These are phyloP conservation scores for Phaeosphaeria sp. DNA, from an alignment of 2,329 filamentous ascomycete species.

Conservation along the genomic window DNA sequence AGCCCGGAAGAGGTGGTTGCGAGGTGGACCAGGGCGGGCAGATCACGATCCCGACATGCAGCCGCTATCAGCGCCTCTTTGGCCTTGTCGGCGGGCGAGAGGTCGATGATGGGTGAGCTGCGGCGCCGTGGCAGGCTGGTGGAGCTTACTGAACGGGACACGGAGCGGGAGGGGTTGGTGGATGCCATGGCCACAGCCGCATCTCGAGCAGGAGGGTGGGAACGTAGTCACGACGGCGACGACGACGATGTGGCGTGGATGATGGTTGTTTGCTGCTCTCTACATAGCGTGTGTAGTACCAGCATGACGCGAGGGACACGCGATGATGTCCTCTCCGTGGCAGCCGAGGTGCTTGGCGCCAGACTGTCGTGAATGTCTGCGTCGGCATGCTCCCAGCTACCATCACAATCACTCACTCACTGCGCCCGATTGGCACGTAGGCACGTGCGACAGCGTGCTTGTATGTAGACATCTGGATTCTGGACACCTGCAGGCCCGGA, in stretches of 20 bases:
- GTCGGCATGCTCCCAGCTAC: background rate
- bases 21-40: conserved; percentile 49
- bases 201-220: conserved; percentile 17
- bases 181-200: conserved; percentile 35
- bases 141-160: conserved; percentile 40
- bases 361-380: conserved; percentile 3
- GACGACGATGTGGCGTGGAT: background rate
- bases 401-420: background rate
- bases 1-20: conserved; percentile 55
- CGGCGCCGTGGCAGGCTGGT: conserved; percentile 27
- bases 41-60: conserved; percentile 51
- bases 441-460: background rate
- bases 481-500: background rate
- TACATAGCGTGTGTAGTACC: background rate
- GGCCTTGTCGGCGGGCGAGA: conserved; percentile 31
- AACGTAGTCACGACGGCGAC: background rate
- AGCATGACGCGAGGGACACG: conserved; percentile 18
- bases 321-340: conserved; percentile 15
- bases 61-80: conserved; percentile 45
- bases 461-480: background rate
- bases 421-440: background rate
- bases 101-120: conserved; percentile 17
- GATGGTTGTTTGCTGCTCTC: background rate
- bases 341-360: conserved; percentile 22
- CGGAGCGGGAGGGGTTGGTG: conserved; percentile 25